Base-by-base conservation (phyloP, 108 stramenopile genomes). In the Skeletonema costatum region DNA sequence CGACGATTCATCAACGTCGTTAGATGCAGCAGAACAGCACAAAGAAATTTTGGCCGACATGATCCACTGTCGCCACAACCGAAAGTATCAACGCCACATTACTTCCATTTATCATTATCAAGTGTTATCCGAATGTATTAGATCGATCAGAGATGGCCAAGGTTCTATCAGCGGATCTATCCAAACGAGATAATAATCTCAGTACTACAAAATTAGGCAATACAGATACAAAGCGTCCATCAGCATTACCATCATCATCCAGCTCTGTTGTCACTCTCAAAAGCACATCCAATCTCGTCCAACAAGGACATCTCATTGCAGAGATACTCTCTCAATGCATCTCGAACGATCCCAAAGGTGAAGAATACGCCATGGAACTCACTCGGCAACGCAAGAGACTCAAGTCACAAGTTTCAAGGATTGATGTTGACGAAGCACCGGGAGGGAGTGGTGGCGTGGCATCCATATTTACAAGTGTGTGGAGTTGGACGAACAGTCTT, bases 321-420 rank as follows among this genome's bases (percentile, higher is more conserved):
- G 81, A 82, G 61, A 25, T 82, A 35, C 70, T 76, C 13, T 82
- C 66, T 64, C 81, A 82, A 53, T 82, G 81, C 65, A 72, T 76
- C 36, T 32, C 66, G 14, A 74, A 82, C 39, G 81, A 82, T 59
- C 66, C 75, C 38, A 62, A 64, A 16, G 81, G 81, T 7, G 60
- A 56, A 38, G 39, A 61, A 42, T 82, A 72, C 44, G 70, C 64
- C 17, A 56, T 46, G 33, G 74, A 76, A 46, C 66, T 76, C 4
- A 63, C 50, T 59, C 63, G 41, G 46, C 70, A 71, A 46, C 75
- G 68, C 38, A 82, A 76, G 42, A 64, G 71, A 31, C 71, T 67
- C 61, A 76, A 73, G 36, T 73, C 71, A 3, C 64, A 72, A 25
- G 53, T 25, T 1, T 56, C 53, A 25, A 56, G 53, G 25, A n/a